Conservation (phyloP, 1,139 yeast genomes). For the Yamadazyma diddensiae region DNA sequence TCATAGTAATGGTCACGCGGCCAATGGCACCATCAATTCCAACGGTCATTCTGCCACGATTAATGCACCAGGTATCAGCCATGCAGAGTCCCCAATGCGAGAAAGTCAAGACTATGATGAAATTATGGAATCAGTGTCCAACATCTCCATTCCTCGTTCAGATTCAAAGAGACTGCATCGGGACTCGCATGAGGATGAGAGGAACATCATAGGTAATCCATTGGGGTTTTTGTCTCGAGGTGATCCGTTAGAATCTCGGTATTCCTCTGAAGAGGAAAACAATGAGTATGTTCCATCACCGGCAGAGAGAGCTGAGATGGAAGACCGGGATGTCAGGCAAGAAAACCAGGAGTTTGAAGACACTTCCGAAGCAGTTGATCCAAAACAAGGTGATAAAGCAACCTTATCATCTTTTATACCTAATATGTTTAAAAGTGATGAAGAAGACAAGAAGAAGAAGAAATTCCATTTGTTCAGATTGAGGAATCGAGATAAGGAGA, state of each 20-base stretch:
- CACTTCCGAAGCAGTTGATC: no score
- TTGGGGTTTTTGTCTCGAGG: conserved; percentile 22
- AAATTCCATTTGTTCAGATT: conserved; percentile 28
- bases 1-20: no score
- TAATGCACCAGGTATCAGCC: no score
- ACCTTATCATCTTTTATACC: conserved; percentile 14
- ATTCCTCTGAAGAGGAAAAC: conserved; percentile 22
- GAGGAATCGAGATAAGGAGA: conserved; percentile 22
- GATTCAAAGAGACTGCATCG: neutral
- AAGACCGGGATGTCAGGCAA: conserved; percentile 1
- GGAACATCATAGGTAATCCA: conserved; percentile 26
- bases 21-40: no score
- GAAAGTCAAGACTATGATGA: conserved; percentile 15
- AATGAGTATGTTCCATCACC: conserved; percentile 6
- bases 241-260: conserved; percentile 27
- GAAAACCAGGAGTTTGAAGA: conserved; percentile 1
- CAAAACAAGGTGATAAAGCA: no score
- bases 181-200: conserved; percentile 10
- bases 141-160: conserved; percentile 5
- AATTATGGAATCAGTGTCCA: conserved; percentile 15
- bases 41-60: no score
- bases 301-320: conserved; percentile 6
- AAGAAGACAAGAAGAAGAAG: conserved; percentile 9
- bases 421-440: conserved; percentile 12
- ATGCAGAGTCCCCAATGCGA: conserved; percentile 7